Percentiles rank a stretch among this genome's conserved stretches.
Conservation (phyloP, 2,329 filamentous ascomycete genomes). For the Rugonectria rugulosa region DNA sequence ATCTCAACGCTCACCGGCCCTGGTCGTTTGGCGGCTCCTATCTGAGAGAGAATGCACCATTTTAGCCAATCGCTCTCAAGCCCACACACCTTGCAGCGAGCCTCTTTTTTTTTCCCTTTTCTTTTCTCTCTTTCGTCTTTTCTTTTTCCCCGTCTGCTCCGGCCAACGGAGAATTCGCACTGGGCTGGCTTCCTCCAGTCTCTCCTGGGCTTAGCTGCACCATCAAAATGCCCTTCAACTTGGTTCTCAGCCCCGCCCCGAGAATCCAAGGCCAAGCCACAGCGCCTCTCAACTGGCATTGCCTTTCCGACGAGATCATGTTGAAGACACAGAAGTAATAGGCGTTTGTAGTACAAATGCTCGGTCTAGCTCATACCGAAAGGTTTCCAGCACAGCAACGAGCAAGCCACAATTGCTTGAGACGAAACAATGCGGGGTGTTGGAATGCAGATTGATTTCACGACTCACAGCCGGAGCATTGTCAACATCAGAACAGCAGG, state of each 20-base stretch:
- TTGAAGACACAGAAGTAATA: slow-evolving; percentile 3
- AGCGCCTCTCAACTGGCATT: slow-evolving; percentile 8
- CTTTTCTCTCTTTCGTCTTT: too few species aligned
- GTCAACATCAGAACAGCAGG: too few species aligned
- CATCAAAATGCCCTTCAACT: neutral
- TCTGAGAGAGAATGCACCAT: slow-evolving; percentile 23
- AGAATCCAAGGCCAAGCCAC: slow-evolving; percentile 12
- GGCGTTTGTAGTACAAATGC: neutral
- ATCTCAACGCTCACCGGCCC: slow-evolving; percentile 29
- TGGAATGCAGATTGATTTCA: slow-evolving; percentile 5
- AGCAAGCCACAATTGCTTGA: neutral
- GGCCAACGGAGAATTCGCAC: slow-evolving; percentile 1
- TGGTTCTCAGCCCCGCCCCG: slow-evolving; percentile 11
- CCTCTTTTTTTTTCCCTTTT: too few species aligned
- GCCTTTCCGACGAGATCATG: slow-evolving; percentile 12
- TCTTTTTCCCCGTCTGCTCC: slow-evolving; percentile 7
- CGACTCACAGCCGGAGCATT: too few species aligned
- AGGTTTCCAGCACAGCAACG: slow-evolving; percentile 7
- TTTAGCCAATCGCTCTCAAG: neutral
- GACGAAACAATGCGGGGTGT: neutral
- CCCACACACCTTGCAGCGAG: too few species aligned
- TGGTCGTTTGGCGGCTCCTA: slow-evolving; percentile 22
- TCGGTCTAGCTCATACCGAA: neutral
- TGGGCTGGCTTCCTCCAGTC: slow-evolving; percentile 1
- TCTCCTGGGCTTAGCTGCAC: slow-evolving; percentile 6